These are phyloP conservation scores for Kuraishia ogatae DNA, from an alignment of 805 yeast species.

Conservation along the genomic window DNA sequence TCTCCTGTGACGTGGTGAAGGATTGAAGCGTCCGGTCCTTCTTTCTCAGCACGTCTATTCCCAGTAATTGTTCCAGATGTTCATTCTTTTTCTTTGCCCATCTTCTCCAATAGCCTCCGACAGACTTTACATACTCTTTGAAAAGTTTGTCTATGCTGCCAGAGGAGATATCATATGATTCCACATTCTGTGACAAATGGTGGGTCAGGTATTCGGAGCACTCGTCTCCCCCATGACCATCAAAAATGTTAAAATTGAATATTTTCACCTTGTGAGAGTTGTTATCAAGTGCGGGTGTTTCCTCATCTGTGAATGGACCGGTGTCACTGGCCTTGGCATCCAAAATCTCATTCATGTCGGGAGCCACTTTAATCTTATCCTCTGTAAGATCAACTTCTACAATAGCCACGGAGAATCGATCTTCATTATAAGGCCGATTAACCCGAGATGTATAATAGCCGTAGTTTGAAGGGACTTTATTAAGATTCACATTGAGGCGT, in stretches of 20 bases:
- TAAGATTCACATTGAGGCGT: slow-evolving; percentile 42
- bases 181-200: slow-evolving; percentile 47
- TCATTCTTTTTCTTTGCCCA: slow-evolving; percentile 40
- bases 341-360: background rate
- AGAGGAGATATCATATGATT: slow-evolving; percentile 28
- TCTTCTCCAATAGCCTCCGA: slow-evolving; percentile 84
- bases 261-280: slow-evolving; percentile 20
- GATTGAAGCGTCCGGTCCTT: background rate
- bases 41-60: slow-evolving; percentile 6
- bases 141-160: slow-evolving; percentile 31
- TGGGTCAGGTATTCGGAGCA: slow-evolving; percentile 55
- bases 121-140: slow-evolving; percentile 42
- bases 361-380: background rate
- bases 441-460: slow-evolving; percentile 79
- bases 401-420: slow-evolving; percentile 54
- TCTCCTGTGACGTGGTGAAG: background rate
- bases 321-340: background rate
- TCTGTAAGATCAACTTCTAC: slow-evolving; percentile 16
- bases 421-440: slow-evolving; percentile 76
- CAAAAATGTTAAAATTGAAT: slow-evolving; percentile 72
- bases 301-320: slow-evolving; percentile 1
- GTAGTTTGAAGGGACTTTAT: slow-evolving; percentile 60
- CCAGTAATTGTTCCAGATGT: slow-evolving; percentile 14
- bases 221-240: slow-evolving; percentile 90
- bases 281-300: too few relatives aligned